Conservation (phyloP, 805 yeast genomes). For the Candida michaelii region DNA sequence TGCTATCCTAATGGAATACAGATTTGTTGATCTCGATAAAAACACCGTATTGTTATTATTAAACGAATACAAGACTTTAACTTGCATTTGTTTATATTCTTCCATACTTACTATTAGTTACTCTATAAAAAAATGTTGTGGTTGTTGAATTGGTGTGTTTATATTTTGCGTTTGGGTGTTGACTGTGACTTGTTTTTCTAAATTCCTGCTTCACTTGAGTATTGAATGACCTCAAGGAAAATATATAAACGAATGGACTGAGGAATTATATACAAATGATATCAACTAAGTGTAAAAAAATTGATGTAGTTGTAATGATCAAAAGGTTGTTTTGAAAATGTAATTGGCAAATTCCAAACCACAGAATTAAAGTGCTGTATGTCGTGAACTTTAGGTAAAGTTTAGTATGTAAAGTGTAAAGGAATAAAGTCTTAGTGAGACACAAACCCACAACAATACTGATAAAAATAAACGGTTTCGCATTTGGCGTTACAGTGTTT, state of each 20-base stretch:
- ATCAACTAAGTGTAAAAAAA: background rate
- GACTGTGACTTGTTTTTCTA: background rate
- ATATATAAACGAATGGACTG: constrained; percentile 3
- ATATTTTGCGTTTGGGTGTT: background rate
- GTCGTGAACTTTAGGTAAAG: background rate
- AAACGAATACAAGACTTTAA: constrained; percentile 45
- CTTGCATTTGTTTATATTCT: constrained; percentile 40
- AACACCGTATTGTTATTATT: constrained; percentile 44
- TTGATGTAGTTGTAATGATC: background rate
- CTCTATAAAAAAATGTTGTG: too few relatives aligned
- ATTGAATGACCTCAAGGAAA: constrained; percentile 3
- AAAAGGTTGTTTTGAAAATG: constrained; percentile 4
- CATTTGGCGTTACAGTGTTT: constrained; percentile 6
- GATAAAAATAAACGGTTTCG: constrained; percentile 6
- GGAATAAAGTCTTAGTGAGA: constrained; percentile 4
- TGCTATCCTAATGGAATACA: constrained; percentile 37
- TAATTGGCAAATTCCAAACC: background rate
- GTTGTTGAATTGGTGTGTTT: background rate
- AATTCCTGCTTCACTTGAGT: background rate
- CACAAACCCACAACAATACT: constrained; percentile 1
- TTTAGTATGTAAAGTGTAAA: background rate
- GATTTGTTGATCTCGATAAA: constrained; percentile 37
- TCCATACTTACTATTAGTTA: constrained; percentile 2
- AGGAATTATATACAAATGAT: constrained; percentile 1
- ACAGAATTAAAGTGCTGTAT: constrained; percentile 1